Evolutionary conservation across 1,139 yeast species (phyloP).

Genomic region (Candida sp.): DNA sequence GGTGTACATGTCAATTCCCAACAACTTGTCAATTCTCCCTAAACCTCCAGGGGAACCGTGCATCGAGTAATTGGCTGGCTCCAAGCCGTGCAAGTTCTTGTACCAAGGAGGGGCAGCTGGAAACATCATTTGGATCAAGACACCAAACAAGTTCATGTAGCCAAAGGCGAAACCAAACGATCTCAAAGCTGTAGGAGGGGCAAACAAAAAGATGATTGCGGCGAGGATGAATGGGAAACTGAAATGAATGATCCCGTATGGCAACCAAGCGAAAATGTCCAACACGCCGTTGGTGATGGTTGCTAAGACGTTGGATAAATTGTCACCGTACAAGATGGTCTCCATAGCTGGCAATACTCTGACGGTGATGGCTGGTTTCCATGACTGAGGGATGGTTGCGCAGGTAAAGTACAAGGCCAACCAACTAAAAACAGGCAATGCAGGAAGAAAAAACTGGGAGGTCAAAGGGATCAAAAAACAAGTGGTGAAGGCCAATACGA

Average conservation of each 20-base stretch:
- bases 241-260: conserved; percentile 92
- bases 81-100: conserved; percentile 80
- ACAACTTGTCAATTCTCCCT: conserved; percentile 80
- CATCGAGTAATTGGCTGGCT: conserved; percentile 93
- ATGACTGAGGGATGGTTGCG: conserved; percentile 72
- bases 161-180: conserved; percentile 96
- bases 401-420: conserved; percentile 82
- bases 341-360: conserved; percentile 94
- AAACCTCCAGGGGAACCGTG: conserved; percentile 97
- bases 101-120: conserved; percentile 99
- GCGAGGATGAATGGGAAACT: conserved; percentile 91
- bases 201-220: conserved; percentile 77
- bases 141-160: conserved; percentile 93
- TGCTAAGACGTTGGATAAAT: conserved; percentile 86
- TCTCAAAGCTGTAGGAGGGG: conserved; percentile 89
- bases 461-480: conserved; percentile 73
- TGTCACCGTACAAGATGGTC: conserved; percentile 93
- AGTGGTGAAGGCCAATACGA: conserved; percentile 37
- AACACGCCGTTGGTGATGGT: conserved; percentile 67
- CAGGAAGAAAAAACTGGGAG: conserved; percentile 84
- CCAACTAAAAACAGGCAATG: conserved; percentile 90
- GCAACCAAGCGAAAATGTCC: conserved; percentile 94
- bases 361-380: conserved; percentile 92
- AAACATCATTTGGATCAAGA: conserved; percentile 74
- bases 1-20: conserved; percentile 89